Evolutionary conservation across 495 filamentous ascomycete species (phyloP).

Genomic region (Xanthoparmelia taractica): DNA sequence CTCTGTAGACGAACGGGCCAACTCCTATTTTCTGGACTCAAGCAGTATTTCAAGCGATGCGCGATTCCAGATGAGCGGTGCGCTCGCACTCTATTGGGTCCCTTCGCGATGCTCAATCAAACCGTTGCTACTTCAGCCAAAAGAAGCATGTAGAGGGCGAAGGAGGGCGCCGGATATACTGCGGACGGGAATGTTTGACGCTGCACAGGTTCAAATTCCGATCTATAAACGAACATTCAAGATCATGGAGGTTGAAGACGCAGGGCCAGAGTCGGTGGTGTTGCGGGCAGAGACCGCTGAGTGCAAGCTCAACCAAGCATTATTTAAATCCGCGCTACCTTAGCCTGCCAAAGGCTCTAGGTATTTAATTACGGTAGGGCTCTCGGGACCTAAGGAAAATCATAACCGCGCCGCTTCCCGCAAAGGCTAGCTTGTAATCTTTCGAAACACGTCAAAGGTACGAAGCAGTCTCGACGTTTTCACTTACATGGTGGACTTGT

Average conservation of each 20-base stretch:
- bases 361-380: no score
- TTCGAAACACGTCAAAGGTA: background rate
- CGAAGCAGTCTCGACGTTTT: no score
- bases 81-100: background rate
- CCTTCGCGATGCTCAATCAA: conserved; percentile 2
- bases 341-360: no score
- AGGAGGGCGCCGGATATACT: background rate
- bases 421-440: background rate
- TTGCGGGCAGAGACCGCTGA: background rate
- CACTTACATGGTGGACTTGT: background rate
- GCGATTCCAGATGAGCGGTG: background rate
- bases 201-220: background rate
- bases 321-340: no score
- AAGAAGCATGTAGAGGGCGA: background rate
- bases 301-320: background rate
- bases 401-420: background rate
- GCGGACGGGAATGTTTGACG: background rate
- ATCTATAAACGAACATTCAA: background rate
- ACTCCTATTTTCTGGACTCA: background rate
- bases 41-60: background rate
- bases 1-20: background rate
- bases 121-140: background rate
- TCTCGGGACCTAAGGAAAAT: no score
- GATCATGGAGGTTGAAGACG: background rate
- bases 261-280: background rate